Percentiles rank a stretch among this genome's conserved stretches.
phyloP scores from a whole-genome alignment of 1,139 yeast genomes.

The Geotrichum bryndzae region DNA sequence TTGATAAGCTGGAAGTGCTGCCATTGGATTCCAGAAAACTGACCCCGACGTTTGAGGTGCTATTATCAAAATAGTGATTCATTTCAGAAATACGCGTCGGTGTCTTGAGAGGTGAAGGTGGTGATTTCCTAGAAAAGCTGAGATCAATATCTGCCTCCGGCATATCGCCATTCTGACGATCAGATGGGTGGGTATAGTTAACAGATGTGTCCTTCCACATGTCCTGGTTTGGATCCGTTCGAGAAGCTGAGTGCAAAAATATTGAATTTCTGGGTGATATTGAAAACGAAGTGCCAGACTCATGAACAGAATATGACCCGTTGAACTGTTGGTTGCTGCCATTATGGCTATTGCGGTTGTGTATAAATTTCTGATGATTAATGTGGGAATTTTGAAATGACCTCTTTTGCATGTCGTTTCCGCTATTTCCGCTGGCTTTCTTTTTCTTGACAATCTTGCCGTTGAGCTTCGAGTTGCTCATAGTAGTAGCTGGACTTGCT shows the following conservation, averaged over 20 bases:
- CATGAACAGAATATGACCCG: neutral
- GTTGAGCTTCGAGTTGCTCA: neutral
- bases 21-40: neutral
- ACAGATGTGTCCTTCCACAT: neutral
- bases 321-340: neutral
- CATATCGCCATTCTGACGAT: neutral
- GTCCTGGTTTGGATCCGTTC: neutral
- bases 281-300: neutral
- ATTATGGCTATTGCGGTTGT: neutral
- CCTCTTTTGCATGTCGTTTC: neutral
- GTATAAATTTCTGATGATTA: neutral
- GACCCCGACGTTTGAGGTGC: neutral
- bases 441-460: neutral
- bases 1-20: neutral
- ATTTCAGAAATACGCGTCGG: neutral
- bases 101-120: neutral
- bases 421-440: neutral
- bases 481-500: neutral
- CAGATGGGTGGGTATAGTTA: neutral
- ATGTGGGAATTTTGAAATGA: neutral
- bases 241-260: neutral
- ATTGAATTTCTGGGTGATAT: slow-evolving; percentile 1
- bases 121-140: neutral
- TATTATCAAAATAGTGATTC: neutral
- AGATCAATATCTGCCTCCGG: neutral